A percentile compares a stretch with the other conserved stretches of the same genome.
phyloP scores from a whole-genome alignment of 805 yeast species.

The Nakazawaea wyomingensis region DNA sequence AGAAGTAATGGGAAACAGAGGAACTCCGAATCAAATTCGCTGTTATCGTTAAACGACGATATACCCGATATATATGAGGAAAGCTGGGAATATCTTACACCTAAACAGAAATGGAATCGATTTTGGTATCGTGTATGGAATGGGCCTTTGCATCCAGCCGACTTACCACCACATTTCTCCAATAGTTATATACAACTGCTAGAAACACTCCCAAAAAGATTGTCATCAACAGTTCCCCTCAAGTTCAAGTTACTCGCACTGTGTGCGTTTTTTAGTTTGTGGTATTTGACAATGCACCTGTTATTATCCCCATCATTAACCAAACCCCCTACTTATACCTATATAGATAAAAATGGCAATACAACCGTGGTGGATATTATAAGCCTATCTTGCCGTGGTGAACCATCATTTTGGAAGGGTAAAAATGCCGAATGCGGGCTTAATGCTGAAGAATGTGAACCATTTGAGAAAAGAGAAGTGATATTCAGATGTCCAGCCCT shows the following conservation, averaged over 20 bases:
- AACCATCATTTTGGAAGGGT: conserved; percentile 61
- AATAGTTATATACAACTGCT: conserved; percentile 21
- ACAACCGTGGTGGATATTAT: conserved; percentile 27
- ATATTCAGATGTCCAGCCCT: conserved; percentile 81
- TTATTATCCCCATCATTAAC: conserved; percentile 43
- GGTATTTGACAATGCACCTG: conserved; percentile 37
- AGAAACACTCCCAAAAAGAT: conserved; percentile 39
- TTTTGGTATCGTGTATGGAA: conserved; percentile 33
- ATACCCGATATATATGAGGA: neutral
- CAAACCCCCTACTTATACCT: conserved; percentile 29
- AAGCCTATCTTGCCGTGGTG: conserved; percentile 44
- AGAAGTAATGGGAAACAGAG: neutral
- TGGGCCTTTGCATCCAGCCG: conserved; percentile 50
- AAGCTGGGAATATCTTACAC: conserved; percentile 1
- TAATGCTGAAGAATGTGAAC: conserved; percentile 55
- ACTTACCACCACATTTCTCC: conserved; percentile 40
- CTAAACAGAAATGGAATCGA: conserved; percentile 4
- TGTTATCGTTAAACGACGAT: neutral
- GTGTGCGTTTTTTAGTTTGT: conserved; percentile 35
- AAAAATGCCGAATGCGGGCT: conserved; percentile 74
- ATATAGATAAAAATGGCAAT: conserved; percentile 14
- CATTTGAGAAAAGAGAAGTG: conserved; percentile 39
- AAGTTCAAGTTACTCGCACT: conserved; percentile 26
- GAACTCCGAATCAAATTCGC: neutral
- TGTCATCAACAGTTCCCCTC: conserved; percentile 26